These are phyloP conservation scores for Talaromyces piceae DNA, from an alignment of 2,329 filamentous ascomycete species.

Conservation along the genomic window DNA sequence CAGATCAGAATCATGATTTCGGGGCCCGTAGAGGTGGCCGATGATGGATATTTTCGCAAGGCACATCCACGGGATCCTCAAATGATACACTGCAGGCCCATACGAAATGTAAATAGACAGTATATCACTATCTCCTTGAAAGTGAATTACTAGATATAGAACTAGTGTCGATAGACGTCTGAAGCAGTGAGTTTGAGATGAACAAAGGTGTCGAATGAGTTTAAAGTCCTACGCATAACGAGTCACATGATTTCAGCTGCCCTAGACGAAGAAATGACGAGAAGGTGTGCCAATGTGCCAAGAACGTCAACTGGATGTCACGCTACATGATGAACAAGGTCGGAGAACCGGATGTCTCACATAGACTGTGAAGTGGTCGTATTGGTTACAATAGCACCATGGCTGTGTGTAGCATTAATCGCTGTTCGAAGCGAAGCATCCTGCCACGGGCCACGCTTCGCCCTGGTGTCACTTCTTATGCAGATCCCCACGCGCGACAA, in stretches of 20 bases:
- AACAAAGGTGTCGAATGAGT: background rate
- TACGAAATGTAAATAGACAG: too few relatives aligned
- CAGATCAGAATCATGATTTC: too few relatives aligned
- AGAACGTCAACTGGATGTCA: background rate
- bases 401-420: background rate
- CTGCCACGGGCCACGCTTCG: background rate
- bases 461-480: background rate
- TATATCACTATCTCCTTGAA: too few relatives aligned
- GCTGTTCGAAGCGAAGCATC: background rate
- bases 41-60: too few relatives aligned
- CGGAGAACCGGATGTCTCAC: background rate
- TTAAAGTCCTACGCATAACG: background rate
- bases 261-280: background rate
- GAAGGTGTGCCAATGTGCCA: background rate
- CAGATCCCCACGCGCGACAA: background rate
- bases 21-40: too few relatives aligned
- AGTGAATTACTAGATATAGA: too few relatives aligned
- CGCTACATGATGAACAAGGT: background rate
- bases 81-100: too few relatives aligned
- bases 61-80: too few relatives aligned
- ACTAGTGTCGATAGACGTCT: too few relatives aligned
- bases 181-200: background rate
- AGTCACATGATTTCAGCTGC: background rate
- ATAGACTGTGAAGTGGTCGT: background rate
- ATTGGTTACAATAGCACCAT: too few relatives aligned